A percentile compares a stretch with the other conserved stretches of the same genome.
These are phyloP conservation scores for Imleria badia DNA, from an alignment of 768 basidiomycete species.

Conservation along the genomic window DNA sequence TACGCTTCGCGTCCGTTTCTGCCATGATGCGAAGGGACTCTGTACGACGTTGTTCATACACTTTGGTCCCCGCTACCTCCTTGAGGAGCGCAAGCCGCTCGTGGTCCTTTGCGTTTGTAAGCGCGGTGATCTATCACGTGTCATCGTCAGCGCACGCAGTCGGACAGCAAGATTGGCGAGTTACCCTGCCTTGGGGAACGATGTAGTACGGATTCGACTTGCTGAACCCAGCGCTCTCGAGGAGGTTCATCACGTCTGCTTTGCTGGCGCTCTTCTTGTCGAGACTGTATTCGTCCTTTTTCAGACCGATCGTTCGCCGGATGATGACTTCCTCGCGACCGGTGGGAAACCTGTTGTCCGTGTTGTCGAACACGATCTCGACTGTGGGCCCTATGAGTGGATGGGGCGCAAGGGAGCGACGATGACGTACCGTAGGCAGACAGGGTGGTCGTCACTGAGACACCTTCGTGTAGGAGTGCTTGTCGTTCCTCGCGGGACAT, in stretches of 20 bases:
- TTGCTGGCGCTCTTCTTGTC: conserved; percentile 95
- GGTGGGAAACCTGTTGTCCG: conserved; percentile 92
- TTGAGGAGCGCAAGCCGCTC: conserved; percentile 94
- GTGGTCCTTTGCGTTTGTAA: conserved; percentile 96
- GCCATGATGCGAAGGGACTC: conserved; percentile 97
- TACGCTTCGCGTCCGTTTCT: conserved; percentile 90
- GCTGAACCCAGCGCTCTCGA: conserved; percentile 97
- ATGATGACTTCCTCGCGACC: conserved; percentile 84
- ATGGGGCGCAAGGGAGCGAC: background rate
- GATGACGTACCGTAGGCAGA: conserved; percentile 75
- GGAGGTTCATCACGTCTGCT: conserved; percentile 95
- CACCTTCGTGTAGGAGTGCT: conserved; percentile 91
- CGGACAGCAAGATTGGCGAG: conserved; percentile 26
- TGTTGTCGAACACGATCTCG: conserved; percentile 95
- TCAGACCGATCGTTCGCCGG: conserved; percentile 91
- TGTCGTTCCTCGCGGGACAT: conserved; percentile 93
- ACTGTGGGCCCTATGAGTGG: conserved; percentile 35
- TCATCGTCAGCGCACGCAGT: conserved; percentile 8
- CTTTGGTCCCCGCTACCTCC: conserved; percentile 97
- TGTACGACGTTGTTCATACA: conserved; percentile 90
- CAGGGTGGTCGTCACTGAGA: conserved; percentile 82
- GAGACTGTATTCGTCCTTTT: conserved; percentile 98
- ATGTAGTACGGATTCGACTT: conserved; percentile 99
- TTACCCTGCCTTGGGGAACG: conserved; percentile 93
- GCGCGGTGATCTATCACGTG: conserved; percentile 73